A percentile compares a stretch with the other conserved stretches of the same genome.
Evolutionary conservation across 1,139 yeast species (phyloP).

Genomic region (Candida sp.): DNA sequence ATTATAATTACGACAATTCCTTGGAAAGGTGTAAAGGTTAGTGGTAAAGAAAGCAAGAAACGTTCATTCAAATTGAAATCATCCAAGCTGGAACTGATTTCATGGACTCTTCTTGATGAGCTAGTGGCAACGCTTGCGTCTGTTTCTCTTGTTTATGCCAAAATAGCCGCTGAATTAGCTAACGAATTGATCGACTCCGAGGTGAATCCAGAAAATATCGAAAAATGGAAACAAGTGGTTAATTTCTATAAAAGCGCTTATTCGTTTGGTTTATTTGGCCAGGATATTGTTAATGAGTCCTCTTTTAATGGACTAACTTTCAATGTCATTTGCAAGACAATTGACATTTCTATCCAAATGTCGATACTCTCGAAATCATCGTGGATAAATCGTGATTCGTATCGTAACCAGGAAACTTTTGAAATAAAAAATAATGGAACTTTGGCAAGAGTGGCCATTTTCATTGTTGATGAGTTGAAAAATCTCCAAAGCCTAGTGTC

Average conservation of each 20-base stretch:
- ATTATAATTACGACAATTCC: not conserved
- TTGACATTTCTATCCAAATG: conserved; percentile 35
- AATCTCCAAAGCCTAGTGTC: conserved; percentile 14
- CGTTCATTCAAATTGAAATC: not conserved
- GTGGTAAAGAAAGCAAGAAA: not conserved
- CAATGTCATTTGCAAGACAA: conserved; percentile 23
- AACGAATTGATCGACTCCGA: conserved; percentile 32
- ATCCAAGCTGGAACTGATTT: not conserved
- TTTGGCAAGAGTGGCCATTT: conserved; percentile 41
- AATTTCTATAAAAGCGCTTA: conserved; percentile 29
- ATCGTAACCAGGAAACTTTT: conserved; percentile 23
- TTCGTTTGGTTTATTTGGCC: conserved; percentile 25
- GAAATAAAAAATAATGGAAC: conserved; percentile 36
- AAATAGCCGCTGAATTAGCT: conserved; percentile 34
- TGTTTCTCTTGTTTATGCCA: conserved; percentile 25
- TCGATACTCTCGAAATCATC: conserved; percentile 38
- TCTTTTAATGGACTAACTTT: conserved; percentile 15
- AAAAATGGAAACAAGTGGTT: conserved; percentile 38
- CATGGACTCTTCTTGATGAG: conserved; percentile 33
- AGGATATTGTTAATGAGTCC: conserved; percentile 3
- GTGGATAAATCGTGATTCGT: conserved; percentile 35
- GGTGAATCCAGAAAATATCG: conserved; percentile 11
- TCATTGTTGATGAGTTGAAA: conserved; percentile 30
- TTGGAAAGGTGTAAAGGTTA: not conserved
- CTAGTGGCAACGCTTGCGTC: conserved; percentile 23